A percentile compares a stretch with the other conserved stretches of the same genome.
Evolutionary conservation across 176 grass and related monocot genomes (phyloP).

Genomic region (Aegilops umbellulata): DNA sequence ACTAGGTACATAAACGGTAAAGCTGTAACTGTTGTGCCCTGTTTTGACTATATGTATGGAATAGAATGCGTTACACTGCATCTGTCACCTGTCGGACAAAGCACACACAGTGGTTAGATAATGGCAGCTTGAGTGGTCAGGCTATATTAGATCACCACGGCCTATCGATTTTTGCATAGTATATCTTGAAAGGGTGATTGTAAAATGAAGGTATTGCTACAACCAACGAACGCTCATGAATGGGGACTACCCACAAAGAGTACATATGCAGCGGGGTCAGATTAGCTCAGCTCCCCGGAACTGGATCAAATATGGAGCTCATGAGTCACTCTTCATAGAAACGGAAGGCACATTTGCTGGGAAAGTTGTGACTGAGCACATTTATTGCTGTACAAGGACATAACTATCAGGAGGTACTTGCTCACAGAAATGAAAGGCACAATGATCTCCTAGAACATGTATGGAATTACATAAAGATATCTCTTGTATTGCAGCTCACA

Average conservation of each 20-base stretch:
- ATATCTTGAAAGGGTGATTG: neutral
- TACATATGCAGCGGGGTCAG: too few relatives aligned
- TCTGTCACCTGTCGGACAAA: neutral
- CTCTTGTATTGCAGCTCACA: slow-evolving; percentile 27
- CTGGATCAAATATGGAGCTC: too few relatives aligned
- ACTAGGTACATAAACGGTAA: neutral
- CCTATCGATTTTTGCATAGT: neutral
- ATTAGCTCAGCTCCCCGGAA: too few relatives aligned
- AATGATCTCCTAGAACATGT: neutral
- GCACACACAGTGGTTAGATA: neutral
- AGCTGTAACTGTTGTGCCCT: neutral
- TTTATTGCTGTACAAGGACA: neutral
- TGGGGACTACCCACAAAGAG: too few relatives aligned
- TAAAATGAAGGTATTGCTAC: too few relatives aligned
- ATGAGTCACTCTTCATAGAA: too few relatives aligned
- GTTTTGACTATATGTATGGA: neutral
- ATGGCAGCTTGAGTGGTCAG: neutral
- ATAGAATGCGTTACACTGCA: neutral
- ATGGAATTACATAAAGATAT: neutral
- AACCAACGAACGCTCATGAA: too few relatives aligned
- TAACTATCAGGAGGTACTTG: neutral
- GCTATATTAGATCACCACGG: neutral
- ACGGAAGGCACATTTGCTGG: neutral
- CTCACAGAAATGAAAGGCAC: neutral
- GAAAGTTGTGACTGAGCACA: neutral